Percentiles rank a stretch among this genome's conserved stretches.
Evolutionary conservation across 441 rosid species (phyloP).

Genomic region (Mallotus repandus): DNA sequence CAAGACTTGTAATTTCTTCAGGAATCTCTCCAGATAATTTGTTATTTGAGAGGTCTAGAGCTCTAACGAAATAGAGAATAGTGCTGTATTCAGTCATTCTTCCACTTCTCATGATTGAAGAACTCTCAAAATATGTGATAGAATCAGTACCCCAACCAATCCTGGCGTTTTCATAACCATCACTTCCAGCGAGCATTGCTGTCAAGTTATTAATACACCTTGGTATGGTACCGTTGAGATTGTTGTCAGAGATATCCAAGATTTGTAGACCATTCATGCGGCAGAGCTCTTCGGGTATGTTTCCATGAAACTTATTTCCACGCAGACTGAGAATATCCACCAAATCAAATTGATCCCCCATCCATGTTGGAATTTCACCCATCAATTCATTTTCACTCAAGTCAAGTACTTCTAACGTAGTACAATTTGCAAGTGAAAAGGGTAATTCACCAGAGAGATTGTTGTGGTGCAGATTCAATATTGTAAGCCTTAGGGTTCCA

Average conservation of each 20-base stretch:
- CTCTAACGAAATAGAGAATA: neutral
- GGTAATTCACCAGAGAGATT: constrained; percentile 4
- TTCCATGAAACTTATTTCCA: constrained; percentile 1
- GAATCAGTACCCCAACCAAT: too few species aligned
- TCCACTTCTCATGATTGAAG: neutral
- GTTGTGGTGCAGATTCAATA: constrained; percentile 13
- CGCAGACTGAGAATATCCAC: neutral
- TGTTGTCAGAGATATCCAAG: neutral
- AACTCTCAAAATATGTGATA: neutral
- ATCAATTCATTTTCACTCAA: neutral
- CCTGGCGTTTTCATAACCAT: neutral
- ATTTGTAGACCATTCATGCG: neutral
- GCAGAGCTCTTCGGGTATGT: neutral
- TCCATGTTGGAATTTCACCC: constrained; percentile 2
- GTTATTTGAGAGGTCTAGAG: neutral
- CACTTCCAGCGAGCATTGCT: neutral
- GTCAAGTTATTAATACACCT: neutral
- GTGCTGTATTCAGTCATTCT: neutral
- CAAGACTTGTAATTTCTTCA: neutral
- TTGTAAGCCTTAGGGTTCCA: neutral
- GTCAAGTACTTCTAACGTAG: neutral
- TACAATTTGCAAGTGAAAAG: neutral
- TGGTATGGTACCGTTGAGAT: neutral
- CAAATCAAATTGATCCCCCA: neutral
- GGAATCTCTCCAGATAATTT: constrained; percentile 20